phyloP scores from a whole-genome alignment of 75 land plant species.

The Selaginella moellendorffii region DNA sequence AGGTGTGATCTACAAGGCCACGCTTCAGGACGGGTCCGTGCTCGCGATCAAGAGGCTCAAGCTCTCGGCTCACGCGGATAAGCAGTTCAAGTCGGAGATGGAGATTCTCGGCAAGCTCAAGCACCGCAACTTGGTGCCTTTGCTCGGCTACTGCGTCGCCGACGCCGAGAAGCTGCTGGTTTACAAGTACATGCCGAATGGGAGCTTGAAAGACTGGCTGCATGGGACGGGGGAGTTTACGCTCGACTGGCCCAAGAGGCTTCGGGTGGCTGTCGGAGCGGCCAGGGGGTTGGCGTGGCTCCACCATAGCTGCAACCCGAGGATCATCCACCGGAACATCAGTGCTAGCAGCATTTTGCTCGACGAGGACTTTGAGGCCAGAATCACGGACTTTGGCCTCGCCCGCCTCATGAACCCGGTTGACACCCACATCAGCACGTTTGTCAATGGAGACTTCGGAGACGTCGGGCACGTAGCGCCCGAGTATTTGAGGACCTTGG shows the following conservation, averaged over 20 bases:
- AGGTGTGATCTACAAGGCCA: neutral
- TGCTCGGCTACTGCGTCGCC: constrained; percentile 7
- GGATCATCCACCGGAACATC: constrained; percentile 9
- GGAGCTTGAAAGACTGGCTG: neutral
- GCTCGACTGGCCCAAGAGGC: constrained; percentile 3
- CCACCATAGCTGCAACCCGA: constrained; percentile 5
- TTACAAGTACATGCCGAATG: constrained; percentile 2
- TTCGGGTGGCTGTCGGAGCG: neutral
- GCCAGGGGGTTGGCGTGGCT: constrained; percentile 5
- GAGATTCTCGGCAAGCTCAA: neutral
- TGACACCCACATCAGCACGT: constrained; percentile 4
- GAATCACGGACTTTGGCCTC: constrained; percentile 2
- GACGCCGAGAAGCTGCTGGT: constrained; percentile 1
- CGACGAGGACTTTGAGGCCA: constrained; percentile 3
- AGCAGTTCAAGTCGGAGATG: constrained; percentile 11
- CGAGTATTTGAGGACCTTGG: constrained; percentile 5
- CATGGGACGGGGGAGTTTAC: neutral
- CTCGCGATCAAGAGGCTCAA: constrained; percentile 3
- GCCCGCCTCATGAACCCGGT: constrained; percentile 9
- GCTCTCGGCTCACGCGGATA: neutral
- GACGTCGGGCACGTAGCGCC: constrained; percentile 6
- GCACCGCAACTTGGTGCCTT: constrained; percentile 2
- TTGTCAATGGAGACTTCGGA: constrained; percentile 4
- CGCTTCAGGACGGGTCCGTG: neutral
- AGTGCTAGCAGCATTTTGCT: neutral